Conservation (phyloP, 2,329 filamentous ascomycete genomes). For the Cercospora zeae-maydis region DNA sequence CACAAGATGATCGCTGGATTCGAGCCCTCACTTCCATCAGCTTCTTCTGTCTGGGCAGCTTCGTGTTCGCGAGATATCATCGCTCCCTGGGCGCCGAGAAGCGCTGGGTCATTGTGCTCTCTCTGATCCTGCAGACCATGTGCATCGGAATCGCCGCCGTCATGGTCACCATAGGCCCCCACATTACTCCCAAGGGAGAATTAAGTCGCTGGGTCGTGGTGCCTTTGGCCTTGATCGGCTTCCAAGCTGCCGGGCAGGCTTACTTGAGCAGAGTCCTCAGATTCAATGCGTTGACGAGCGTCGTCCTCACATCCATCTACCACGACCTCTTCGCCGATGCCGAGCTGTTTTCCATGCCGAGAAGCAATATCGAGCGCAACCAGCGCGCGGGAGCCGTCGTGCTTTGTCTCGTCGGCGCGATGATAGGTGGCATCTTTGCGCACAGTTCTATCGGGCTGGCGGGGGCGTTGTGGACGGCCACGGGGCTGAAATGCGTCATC, state of each 20-base stretch:
- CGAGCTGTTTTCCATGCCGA: slow-evolving; percentile 43
- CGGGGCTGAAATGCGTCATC: slow-evolving; percentile 39
- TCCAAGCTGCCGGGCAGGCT: slow-evolving; percentile 75
- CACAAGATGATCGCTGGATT: slow-evolving; percentile 58
- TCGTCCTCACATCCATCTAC: slow-evolving; percentile 77
- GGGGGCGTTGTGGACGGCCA: slow-evolving; percentile 51
- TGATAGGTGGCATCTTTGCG: slow-evolving; percentile 54
- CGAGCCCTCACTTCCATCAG: slow-evolving; percentile 68
- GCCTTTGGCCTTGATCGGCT: slow-evolving; percentile 66
- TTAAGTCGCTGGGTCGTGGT: slow-evolving; percentile 50
- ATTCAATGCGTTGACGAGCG: slow-evolving; percentile 69
- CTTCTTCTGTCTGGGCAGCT: slow-evolving; percentile 68
- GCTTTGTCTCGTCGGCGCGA: slow-evolving; percentile 52
- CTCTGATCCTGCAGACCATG: slow-evolving; percentile 41
- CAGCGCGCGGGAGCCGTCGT: slow-evolving; percentile 50
- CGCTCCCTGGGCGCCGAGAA: slow-evolving; percentile 58
- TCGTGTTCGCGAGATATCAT: slow-evolving; percentile 68
- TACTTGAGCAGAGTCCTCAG: slow-evolving; percentile 68
- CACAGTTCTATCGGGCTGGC: slow-evolving; percentile 51
- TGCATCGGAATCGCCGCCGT: slow-evolving; percentile 42
- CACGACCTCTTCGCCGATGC: slow-evolving; percentile 73
- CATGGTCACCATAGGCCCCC: slow-evolving; percentile 42
- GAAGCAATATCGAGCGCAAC: slow-evolving; percentile 52
- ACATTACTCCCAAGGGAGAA: slow-evolving; percentile 18
- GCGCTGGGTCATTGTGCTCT: slow-evolving; percentile 59